Conservation (phyloP, 306 rosid genomes). For the Chamaecrista fasciculata region DNA sequence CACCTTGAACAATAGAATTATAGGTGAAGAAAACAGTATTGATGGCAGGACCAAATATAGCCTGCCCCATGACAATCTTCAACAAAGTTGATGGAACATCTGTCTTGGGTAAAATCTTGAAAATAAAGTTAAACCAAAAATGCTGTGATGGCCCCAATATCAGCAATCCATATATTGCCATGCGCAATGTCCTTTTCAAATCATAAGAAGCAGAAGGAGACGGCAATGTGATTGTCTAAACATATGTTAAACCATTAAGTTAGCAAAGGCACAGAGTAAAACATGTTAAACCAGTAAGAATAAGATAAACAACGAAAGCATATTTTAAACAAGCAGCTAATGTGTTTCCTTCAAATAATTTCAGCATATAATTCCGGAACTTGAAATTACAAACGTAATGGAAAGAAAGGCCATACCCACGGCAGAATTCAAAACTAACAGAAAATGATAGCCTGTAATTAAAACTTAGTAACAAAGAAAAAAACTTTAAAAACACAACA, state of each 20-base stretch:
- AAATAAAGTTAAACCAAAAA: constrained; percentile 63
- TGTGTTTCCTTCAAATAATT: not conserved
- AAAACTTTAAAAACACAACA: not conserved
- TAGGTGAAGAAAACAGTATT: constrained; percentile 74
- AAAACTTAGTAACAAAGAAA: not conserved
- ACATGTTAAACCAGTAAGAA: not conserved
- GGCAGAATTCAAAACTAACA: not conserved
- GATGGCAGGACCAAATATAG: constrained; percentile 56
- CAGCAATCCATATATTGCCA: constrained; percentile 65
- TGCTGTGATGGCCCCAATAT: constrained; percentile 82
- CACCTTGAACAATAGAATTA: constrained; percentile 61
- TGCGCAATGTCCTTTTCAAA: constrained; percentile 52
- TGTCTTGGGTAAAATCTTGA: constrained; percentile 49
- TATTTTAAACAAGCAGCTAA: not conserved
- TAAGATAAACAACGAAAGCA: not conserved
- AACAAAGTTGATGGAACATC: constrained; percentile 60
- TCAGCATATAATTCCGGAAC: not conserved
- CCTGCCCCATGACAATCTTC: constrained; percentile 73
- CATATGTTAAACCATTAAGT: constrained; percentile 9
- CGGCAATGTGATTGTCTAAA: constrained; percentile 55
- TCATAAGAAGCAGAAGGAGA: constrained; percentile 47
- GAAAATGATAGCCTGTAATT: not conserved
- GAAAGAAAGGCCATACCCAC: not conserved
- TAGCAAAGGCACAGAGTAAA: not conserved
- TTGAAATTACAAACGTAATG: not conserved